Evolutionary conservation across 495 filamentous ascomycete genomes (phyloP).

Genomic region (Penicillium canescens): DNA sequence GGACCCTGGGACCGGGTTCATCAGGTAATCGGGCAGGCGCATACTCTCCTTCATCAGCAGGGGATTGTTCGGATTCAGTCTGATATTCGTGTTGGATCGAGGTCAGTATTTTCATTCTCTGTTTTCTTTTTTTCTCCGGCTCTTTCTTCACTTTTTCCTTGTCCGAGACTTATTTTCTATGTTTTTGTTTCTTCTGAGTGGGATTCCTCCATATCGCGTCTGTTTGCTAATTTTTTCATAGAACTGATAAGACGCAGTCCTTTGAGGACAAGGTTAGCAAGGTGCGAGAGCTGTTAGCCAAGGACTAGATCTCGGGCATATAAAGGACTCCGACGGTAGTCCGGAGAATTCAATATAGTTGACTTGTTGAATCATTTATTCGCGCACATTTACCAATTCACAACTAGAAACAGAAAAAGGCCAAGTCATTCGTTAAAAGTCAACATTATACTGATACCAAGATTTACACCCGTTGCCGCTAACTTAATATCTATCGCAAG

Average conservation of each 20-base stretch:
- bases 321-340: too few species aligned
- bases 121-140: too few species aligned
- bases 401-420: too few species aligned
- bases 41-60: conserved; percentile 76
- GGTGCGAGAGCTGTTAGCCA: conserved; percentile 56
- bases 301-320: conserved; percentile 27
- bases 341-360: too few species aligned
- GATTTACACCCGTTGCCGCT: conserved; percentile 16
- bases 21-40: conserved; percentile 85
- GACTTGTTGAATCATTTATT: too few species aligned
- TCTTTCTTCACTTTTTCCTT: too few species aligned
- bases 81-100: conserved; percentile 83
- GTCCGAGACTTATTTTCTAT: neutral
- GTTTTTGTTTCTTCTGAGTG: too few species aligned
- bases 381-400: too few species aligned
- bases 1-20: conserved; percentile 91
- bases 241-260: conserved; percentile 69
- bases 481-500: conserved; percentile 20
- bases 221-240: conserved; percentile 18
- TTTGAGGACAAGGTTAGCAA: conserved; percentile 67
- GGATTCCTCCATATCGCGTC: neutral
- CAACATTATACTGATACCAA: conserved; percentile 3
- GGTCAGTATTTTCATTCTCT: conserved; percentile 48
- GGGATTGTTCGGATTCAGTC: conserved; percentile 84
- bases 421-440: too few species aligned